phyloP scores from a whole-genome alignment of 2,329 filamentous ascomycete species.

The Coleophoma cylindrospora region DNA sequence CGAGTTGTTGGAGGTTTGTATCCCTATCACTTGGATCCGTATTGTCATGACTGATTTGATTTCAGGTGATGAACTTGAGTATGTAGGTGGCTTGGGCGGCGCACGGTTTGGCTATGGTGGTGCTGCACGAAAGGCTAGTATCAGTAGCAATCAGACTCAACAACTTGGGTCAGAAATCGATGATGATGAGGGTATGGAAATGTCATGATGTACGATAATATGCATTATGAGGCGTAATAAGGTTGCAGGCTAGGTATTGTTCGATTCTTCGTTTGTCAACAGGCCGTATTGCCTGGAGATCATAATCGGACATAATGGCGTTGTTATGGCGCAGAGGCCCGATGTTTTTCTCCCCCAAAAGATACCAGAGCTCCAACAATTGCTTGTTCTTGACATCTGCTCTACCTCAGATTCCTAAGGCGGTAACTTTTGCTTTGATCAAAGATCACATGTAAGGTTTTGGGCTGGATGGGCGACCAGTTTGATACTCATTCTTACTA shows the following conservation, averaged over 20 bases:
- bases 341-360: too few species aligned
- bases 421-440: too few species aligned
- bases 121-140: conserved; percentile 49
- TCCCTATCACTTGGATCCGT: conserved; percentile 37
- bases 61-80: conserved; percentile 28
- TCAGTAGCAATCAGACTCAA: conserved; percentile 54
- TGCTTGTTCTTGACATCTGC: too few species aligned
- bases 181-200: conserved; percentile 60
- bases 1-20: conserved; percentile 86
- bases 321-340: too few species aligned
- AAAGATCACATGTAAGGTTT: too few species aligned
- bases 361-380: too few species aligned
- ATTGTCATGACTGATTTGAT: conserved; percentile 3
- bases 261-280: not conserved
- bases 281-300: not conserved
- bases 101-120: conserved; percentile 42
- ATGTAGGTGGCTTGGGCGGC: conserved; percentile 44
- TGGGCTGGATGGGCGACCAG: too few species aligned
- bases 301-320: too few species aligned
- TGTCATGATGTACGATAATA: conserved; percentile 24
- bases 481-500: too few species aligned
- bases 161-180: conserved; percentile 48
- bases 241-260: not conserved
- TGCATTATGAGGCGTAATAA: conserved; percentile 2
- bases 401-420: too few species aligned